These are phyloP conservation scores for Furculomyces boomerangus DNA, from an alignment of 371 early-diverging fungal species.

Conservation along the genomic window DNA sequence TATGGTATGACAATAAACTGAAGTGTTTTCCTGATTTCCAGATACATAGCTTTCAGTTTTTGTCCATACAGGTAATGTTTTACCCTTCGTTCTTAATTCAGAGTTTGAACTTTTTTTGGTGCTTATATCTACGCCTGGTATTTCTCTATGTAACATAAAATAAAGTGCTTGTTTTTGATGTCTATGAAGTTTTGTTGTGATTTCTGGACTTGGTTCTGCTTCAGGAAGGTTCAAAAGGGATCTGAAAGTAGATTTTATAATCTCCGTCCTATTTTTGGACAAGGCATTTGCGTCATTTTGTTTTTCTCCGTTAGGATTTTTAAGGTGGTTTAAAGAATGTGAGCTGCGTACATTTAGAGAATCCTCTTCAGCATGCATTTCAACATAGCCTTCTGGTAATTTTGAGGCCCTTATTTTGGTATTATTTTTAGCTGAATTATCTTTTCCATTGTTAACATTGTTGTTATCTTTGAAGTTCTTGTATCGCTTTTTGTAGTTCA, in stretches of 20 bases:
- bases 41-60: neutral
- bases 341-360: neutral
- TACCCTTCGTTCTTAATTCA: neutral
- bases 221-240: constrained; percentile 22
- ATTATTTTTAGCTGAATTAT: neutral
- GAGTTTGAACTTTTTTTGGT: neutral
- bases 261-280: constrained; percentile 9
- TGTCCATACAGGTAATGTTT: neutral
- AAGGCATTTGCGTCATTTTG: constrained; percentile 2
- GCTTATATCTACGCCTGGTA: constrained; percentile 12
- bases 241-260: constrained; percentile 21
- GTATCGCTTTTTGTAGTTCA: neutral
- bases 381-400: neutral
- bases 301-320: too few relatives aligned
- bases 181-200: constrained; percentile 13
- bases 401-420: neutral
- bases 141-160: constrained; percentile 23
- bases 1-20: neutral
- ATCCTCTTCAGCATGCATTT: neutral
- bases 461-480: too few relatives aligned
- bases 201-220: constrained; percentile 4
- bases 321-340: neutral
- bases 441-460: neutral
- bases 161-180: constrained; percentile 29
- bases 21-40: neutral